Evolutionary conservation across 495 filamentous ascomycete species (phyloP).

Genomic region (Hapsidospora chrysogenum): DNA sequence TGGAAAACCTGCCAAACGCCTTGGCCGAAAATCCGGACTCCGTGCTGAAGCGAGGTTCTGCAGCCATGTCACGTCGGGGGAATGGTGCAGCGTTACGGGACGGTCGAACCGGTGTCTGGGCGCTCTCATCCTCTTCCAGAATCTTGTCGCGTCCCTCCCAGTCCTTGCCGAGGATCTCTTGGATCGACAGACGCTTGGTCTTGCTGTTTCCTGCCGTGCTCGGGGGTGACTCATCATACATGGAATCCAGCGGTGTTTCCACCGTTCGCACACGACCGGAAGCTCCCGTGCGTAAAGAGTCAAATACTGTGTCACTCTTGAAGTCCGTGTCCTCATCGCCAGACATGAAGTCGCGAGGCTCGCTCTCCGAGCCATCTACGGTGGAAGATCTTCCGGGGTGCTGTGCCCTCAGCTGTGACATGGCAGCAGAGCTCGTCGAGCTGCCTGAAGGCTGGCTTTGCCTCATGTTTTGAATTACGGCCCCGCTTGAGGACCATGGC

Average conservation of each 20-base stretch:
- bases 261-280: slow-evolving; percentile 40
- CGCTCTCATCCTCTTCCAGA: slow-evolving; percentile 47
- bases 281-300: slow-evolving; percentile 70
- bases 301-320: slow-evolving; percentile 79
- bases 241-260: slow-evolving; percentile 55
- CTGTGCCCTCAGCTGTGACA: slow-evolving; percentile 12
- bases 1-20: slow-evolving; percentile 28
- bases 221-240: slow-evolving; percentile 68
- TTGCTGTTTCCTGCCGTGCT: slow-evolving; percentile 30
- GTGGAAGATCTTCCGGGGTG: slow-evolving; percentile 58
- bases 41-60: slow-evolving; percentile 3
- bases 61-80: background rate
- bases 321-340: slow-evolving; percentile 81
- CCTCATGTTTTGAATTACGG: slow-evolving; percentile 10
- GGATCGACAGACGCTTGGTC: slow-evolving; percentile 40
- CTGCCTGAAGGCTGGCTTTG: slow-evolving; percentile 11
- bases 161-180: slow-evolving; percentile 29
- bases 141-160: slow-evolving; percentile 37
- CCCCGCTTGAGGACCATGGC: slow-evolving; percentile 20
- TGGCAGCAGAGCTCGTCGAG: slow-evolving; percentile 10
- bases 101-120: slow-evolving; percentile 40
- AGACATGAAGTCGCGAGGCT: slow-evolving; percentile 55
- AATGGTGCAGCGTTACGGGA: too few relatives aligned
- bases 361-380: slow-evolving; percentile 65
- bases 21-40: slow-evolving; percentile 6